These are phyloP conservation scores for Paramecium pentaurelia DNA, from an alignment of 73 alveolate genomes.

Conservation along the genomic window DNA sequence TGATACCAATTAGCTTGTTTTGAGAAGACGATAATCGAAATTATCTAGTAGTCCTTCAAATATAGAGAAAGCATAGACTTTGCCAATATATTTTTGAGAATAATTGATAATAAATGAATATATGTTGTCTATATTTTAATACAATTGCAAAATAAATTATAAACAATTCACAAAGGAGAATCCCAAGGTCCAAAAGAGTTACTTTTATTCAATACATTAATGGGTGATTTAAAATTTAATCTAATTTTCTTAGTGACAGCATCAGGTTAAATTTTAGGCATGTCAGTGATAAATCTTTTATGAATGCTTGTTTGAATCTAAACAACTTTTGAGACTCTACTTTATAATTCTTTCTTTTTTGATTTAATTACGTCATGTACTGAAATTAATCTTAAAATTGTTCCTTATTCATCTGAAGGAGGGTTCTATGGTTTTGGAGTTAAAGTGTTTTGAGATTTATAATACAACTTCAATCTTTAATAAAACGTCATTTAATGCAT, in stretches of 20 bases:
- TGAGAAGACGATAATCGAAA: not conserved
- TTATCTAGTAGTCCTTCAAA: not conserved
- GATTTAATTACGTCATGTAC: not conserved
- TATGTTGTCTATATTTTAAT: not conserved
- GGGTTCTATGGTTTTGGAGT: constrained; percentile 19
- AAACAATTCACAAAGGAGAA: not conserved
- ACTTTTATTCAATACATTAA: not conserved
- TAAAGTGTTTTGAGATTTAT: not conserved
- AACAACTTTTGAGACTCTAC: not conserved
- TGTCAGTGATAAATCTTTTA: not conserved
- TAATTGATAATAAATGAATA: not conserved
- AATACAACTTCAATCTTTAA: not conserved
- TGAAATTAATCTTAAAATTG: not conserved
- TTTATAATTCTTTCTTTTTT: not conserved
- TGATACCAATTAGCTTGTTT: not conserved
- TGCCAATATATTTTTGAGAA: not conserved
- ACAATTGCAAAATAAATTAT: not conserved
- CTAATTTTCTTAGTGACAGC: not conserved
- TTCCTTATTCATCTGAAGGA: not conserved
- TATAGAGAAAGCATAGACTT: not conserved
- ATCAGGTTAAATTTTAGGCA: not conserved
- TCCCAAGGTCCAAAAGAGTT: constrained; percentile 27
- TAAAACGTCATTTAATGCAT: not conserved
- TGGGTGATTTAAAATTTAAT: not conserved
- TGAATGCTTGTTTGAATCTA: not conserved